phyloP scores from a whole-genome alignment of 805 yeast genomes.

The Candida koratica region DNA sequence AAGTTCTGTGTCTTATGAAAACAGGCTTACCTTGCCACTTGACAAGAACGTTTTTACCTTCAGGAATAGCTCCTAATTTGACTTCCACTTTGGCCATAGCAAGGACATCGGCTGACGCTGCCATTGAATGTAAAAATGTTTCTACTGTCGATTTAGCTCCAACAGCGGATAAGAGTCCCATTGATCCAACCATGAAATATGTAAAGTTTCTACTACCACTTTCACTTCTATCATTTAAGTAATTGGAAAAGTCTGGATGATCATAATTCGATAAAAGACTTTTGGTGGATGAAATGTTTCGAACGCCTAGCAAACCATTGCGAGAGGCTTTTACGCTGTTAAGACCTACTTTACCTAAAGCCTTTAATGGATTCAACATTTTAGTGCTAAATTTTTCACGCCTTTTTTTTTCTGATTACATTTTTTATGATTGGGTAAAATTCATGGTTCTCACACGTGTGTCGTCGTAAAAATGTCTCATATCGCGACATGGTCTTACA shows the following conservation, averaged over 20 bases:
- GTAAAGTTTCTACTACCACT: conserved; percentile 74
- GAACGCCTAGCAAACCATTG: conserved; percentile 18
- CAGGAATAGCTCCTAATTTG: conserved; percentile 87
- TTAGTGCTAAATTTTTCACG: conserved; percentile 3
- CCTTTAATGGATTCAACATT: conserved; percentile 7
- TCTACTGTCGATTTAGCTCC: conserved; percentile 96
- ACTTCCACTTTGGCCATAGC: conserved; percentile 99
- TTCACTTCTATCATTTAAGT: conserved; percentile 70
- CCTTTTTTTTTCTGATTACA: conserved; percentile 6
- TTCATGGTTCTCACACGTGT: too few relatives aligned
- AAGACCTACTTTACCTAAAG: conserved; percentile 9
- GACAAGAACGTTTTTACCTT: conserved; percentile 95
- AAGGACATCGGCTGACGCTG: conserved; percentile 97
- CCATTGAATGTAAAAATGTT: conserved; percentile 85
- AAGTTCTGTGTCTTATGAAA: conserved; percentile 97
- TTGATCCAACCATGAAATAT: conserved; percentile 96
- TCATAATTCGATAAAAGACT: conserved; percentile 71
- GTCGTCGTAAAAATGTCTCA: not conserved
- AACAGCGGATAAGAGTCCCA: conserved; percentile 86
- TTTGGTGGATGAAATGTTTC: conserved; percentile 51
- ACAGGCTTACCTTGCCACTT: conserved; percentile 99
- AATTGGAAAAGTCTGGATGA: conserved; percentile 85
- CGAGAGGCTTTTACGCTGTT: conserved; percentile 8
- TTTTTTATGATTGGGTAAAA: conserved; percentile 9
- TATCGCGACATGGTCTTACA: not conserved